phyloP scores from a whole-genome alignment of 2,329 filamentous ascomycete genomes.

The Escovopsis sp. region DNA sequence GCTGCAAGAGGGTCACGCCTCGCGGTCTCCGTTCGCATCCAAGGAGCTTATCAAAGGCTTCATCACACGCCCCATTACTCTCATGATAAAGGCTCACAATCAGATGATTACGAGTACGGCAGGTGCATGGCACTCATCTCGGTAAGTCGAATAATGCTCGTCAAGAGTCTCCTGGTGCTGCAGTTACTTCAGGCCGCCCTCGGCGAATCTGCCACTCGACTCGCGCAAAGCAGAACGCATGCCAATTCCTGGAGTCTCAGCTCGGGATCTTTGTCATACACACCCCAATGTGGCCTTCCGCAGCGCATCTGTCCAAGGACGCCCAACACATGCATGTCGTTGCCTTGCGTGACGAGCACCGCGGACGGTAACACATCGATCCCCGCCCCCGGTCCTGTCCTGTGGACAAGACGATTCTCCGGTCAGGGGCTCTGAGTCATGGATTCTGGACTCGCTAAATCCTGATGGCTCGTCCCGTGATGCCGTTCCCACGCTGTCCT shows the following conservation, averaged over 20 bases:
- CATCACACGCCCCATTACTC: neutral
- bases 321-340: neutral
- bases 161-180: no score
- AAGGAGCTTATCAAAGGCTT: no score
- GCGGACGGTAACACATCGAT: neutral
- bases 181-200: no score
- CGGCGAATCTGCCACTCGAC: no score
- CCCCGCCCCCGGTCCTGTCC: neutral
- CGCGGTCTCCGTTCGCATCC: no score
- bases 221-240: no score
- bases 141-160: neutral
- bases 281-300: neutral
- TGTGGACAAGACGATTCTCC: neutral
- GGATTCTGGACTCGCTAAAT: neutral
- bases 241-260: neutral
- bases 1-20: no score
- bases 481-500: slow-evolving; percentile 2
- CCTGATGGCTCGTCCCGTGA: slow-evolving; percentile 1
- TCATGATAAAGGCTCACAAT: neutral
- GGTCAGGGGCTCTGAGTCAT: no score
- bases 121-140: neutral
- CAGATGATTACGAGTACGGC: neutral
- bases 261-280: neutral
- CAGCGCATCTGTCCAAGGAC: neutral
- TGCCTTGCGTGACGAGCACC: neutral